Evolutionary conservation across 2,329 filamentous ascomycete species (phyloP).

Genomic region (Sarocladium oryzae): DNA sequence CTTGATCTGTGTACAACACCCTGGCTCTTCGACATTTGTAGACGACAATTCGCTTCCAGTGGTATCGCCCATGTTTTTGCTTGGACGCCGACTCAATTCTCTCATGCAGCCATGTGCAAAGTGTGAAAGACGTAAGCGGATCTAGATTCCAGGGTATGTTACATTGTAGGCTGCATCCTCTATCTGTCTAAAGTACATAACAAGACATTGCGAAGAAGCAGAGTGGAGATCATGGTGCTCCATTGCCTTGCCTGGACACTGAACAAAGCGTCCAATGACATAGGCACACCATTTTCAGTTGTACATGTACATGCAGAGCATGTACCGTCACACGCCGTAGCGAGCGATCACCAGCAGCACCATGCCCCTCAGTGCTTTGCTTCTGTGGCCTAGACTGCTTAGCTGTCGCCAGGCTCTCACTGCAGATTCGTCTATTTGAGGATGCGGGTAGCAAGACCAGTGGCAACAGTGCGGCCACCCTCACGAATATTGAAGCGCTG

Average conservation of each 20-base stretch:
- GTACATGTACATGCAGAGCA: constrained; percentile 4
- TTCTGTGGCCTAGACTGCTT: background rate
- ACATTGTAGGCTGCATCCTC: constrained; percentile 17
- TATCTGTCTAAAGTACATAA: constrained; percentile 30
- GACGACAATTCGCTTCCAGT: too few relatives aligned
- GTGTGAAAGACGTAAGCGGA: too few relatives aligned
- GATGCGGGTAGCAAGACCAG: constrained; percentile 74
- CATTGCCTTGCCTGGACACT: background rate
- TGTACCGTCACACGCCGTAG: background rate
- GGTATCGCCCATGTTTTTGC: too few relatives aligned
- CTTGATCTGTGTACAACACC: too few relatives aligned
- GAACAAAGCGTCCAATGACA: background rate
- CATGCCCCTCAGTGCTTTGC: background rate
- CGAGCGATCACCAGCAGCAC: background rate
- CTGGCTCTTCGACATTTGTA: too few relatives aligned
- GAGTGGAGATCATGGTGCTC: constrained; percentile 29
- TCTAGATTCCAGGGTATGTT: background rate
- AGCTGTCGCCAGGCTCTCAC: background rate
- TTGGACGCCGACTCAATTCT: too few relatives aligned
- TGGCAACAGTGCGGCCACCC: constrained; percentile 84
- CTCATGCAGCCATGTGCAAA: too few relatives aligned
- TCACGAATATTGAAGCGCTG: constrained; percentile 98
- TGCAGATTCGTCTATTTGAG: constrained; percentile 37
- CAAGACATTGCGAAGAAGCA: constrained; percentile 33
- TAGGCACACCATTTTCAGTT: constrained; percentile 5